These are phyloP conservation scores for Chlamydomonas schloesseri DNA, from an alignment of 139 green algal genomes.

Conservation along the genomic window DNA sequence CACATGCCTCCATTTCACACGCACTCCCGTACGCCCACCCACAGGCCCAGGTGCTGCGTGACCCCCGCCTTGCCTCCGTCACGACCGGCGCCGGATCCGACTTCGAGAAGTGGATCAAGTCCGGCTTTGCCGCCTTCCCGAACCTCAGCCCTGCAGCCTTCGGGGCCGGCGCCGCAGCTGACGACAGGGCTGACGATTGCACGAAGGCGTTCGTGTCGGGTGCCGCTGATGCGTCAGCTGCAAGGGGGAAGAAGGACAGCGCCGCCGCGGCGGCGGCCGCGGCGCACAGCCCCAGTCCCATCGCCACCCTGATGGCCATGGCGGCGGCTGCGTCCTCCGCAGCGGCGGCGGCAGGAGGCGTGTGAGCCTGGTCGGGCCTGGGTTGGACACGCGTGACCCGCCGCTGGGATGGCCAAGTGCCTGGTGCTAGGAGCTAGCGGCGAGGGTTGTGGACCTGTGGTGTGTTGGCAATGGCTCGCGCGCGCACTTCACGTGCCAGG, in stretches of 20 bases:
- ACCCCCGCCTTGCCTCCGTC: not conserved
- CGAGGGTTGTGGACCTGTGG: no score
- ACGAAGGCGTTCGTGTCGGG: not conserved
- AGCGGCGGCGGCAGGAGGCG: not conserved
- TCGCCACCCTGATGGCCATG: slow-evolving; percentile 2
- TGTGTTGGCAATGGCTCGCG: no score
- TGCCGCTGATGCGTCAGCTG: not conserved
- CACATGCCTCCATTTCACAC: not conserved
- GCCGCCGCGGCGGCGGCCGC: not conserved
- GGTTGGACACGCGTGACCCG: no score
- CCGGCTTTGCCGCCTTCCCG: slow-evolving; percentile 31
- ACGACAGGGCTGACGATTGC: not conserved
- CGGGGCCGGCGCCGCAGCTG: not conserved
- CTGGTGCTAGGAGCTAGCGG: no score
- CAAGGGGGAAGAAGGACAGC: not conserved
- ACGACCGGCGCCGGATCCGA: not conserved
- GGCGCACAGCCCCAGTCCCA: not conserved
- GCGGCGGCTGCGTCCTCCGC: not conserved
- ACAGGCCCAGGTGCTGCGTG: slow-evolving; percentile 22
- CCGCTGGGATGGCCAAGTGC: no score
- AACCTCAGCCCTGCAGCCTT: not conserved
- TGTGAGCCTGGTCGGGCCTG: no score
- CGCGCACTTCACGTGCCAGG: no score
- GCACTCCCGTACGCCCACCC: not conserved
- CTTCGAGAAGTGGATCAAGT: slow-evolving; percentile 61